Evolutionary conservation across 495 filamentous ascomycete species (phyloP), one percentile per base, ranked within the genome.

Genomic region (Penicillium bovifimosum): DNA sequence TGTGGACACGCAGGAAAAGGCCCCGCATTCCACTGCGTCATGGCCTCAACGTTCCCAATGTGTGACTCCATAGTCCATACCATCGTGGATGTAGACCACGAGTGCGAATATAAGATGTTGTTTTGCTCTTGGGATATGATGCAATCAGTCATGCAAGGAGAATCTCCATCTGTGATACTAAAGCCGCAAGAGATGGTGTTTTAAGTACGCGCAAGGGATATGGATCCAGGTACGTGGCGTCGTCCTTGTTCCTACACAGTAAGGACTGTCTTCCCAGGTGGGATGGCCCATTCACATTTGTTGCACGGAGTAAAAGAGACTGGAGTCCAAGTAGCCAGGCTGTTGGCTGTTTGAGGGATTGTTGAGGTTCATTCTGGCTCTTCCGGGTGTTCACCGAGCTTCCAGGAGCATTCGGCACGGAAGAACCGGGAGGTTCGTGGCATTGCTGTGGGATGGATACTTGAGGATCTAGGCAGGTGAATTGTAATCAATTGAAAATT

Each of bases 171-270:
- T 47, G 44, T 13, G 32, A 31, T n/a, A 46, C 40, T 38, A 34
- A 53, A 57, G 54, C 49, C 38, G 32, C 35, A 29, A 33, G 27
- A 53, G 32, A 34, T 17, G 17, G 28, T 20, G 36, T 58, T 57
- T 49, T 40, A 46, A 29, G 41, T 55, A 29, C 39, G 47, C 35
- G 62, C 59, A 65, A 65, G 62, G 62, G 62, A 60, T 43, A 43
- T 65, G 59, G 62, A 28, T 57, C 62, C 62, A 64, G 55, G 58
- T 65, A 62, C 62, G 49, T 58, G 56, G 55, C 56, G 47, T 50
- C 17, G 32, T 44, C 51, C 46, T 43, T 34, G 46, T 53, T 38
- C 18, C 24, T 16, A 9, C 5, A 1, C 14, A 29, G n/a, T n/a
- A n/a, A n/a, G n/a, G n/a, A n/a, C 4, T 14, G 34, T 5, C 34